These are phyloP conservation scores for Phialophora verrucosa DNA, from an alignment of 2,329 filamentous ascomycete species.

Conservation along the genomic window DNA sequence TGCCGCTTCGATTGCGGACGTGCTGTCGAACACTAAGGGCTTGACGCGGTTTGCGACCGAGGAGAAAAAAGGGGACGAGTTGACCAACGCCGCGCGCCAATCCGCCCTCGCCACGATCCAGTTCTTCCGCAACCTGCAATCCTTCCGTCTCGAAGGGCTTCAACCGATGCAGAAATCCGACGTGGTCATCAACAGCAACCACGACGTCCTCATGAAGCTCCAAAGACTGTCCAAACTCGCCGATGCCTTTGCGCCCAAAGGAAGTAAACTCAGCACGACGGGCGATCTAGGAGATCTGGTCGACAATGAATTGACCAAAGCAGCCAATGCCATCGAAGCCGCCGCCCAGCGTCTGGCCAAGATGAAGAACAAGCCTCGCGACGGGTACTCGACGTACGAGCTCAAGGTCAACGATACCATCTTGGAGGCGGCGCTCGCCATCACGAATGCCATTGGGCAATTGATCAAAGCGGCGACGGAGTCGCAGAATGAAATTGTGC, in stretches of 20 bases:
- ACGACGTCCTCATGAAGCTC: conserved; percentile 91
- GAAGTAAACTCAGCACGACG: conserved; percentile 75
- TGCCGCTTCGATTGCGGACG: conserved; percentile 84
- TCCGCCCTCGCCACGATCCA: conserved; percentile 86
- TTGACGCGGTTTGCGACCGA: conserved; percentile 90
- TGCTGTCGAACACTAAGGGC: conserved; percentile 95
- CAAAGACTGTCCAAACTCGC: conserved; percentile 93
- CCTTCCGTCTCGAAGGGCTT: conserved; percentile 88
- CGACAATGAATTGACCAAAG: conserved; percentile 88
- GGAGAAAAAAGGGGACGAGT: conserved; percentile 88
- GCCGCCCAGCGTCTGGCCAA: conserved; percentile 88
- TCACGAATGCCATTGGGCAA: conserved; percentile 90
- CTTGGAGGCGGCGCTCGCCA: conserved; percentile 86
- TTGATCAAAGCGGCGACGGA: conserved; percentile 93
- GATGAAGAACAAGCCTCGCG: conserved; percentile 93
- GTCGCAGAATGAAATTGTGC: conserved; percentile 95
- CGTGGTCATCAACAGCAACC: conserved; percentile 95
- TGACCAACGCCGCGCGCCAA: conserved; percentile 80
- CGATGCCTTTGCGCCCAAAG: conserved; percentile 87
- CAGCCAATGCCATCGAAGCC: conserved; percentile 92
- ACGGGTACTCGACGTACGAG: conserved; percentile 94
- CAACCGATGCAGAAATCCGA: conserved; percentile 93
- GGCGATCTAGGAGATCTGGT: conserved; percentile 87
- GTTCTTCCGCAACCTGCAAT: conserved; percentile 93
- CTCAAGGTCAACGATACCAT: conserved; percentile 95